Percentiles rank a stretch among this genome's conserved stretches.
These are phyloP conservation scores for Solanum raphanifolium DNA, from an alignment of 257 asterid species.

Conservation along the genomic window DNA sequence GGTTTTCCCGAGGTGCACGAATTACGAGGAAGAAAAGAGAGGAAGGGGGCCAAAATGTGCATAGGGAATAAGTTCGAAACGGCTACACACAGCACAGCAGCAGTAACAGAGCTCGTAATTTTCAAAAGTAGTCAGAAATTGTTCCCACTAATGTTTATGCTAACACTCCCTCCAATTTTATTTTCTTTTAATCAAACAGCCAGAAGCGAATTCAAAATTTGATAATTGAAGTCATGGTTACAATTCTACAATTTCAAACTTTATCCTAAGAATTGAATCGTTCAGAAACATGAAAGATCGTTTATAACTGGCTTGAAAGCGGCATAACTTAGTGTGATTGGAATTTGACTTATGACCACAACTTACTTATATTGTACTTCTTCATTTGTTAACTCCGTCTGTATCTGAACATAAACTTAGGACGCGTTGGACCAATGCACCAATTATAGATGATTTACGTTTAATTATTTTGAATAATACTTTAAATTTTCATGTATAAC, in stretches of 20 bases:
- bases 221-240: too few species aligned
- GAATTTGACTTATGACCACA: neutral
- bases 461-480: too few species aligned
- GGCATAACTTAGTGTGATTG: neutral
- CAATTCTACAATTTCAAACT: neutral
- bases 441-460: too few species aligned
- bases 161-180: neutral
- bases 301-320: neutral
- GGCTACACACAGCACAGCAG: neutral
- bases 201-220: neutral
- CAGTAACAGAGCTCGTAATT: neutral
- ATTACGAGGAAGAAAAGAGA: slow-evolving; percentile 16
- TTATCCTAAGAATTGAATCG: accelerated
- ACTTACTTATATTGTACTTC: too few species aligned
- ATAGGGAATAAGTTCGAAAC: slow-evolving; percentile 1
- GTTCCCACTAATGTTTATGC: neutral
- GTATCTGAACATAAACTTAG: neutral
- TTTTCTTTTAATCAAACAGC: neutral
- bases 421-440: neutral
- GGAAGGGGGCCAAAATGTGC: neutral
- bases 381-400: too few species aligned
- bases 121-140: neutral
- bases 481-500: too few species aligned
- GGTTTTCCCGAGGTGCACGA: slow-evolving; percentile 19
- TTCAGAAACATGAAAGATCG: neutral